Conservation (phyloP, 345 rosid genomes). For the Jatropha curcas region DNA sequence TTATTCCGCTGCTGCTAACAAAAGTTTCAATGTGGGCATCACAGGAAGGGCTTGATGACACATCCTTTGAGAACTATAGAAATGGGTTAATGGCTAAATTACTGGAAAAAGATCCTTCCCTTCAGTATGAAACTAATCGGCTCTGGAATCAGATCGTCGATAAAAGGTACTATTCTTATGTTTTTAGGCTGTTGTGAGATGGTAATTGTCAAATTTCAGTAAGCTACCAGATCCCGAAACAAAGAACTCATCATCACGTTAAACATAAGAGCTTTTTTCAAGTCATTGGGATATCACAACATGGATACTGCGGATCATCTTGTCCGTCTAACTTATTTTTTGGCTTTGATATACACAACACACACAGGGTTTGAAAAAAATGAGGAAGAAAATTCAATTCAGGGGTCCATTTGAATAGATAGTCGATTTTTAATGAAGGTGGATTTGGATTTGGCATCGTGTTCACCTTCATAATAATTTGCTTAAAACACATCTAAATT, state of each 20-base stretch:
- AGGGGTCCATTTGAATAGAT: no score
- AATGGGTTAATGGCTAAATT: conserved; percentile 77
- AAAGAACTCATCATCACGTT: neutral
- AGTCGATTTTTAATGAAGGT: no score
- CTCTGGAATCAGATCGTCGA: conserved; percentile 85
- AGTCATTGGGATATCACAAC: neutral
- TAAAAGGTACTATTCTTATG: conserved; percentile 53
- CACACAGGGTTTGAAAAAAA: no score
- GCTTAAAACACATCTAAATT: no score
- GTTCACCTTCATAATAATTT: no score
- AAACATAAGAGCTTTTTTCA: neutral
- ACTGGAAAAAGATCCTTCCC: conserved; percentile 88
- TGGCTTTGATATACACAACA: neutral
- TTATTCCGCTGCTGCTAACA: neutral
- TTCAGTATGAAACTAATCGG: conserved; percentile 71
- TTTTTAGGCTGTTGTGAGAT: conserved; percentile 5
- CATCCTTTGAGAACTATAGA: conserved; percentile 68
- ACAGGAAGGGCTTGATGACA: conserved; percentile 75
- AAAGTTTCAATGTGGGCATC: conserved; percentile 2
- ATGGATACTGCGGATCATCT: neutral
- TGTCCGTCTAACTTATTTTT: neutral
- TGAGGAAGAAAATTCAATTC: no score
- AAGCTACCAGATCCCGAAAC: neutral
- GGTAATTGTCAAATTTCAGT: neutral
- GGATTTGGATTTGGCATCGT: no score